Evolutionary conservation across 495 filamentous ascomycete species (phyloP), one percentile per base, ranked within the genome.

Genomic region (Hyaloscypha hepaticicola): DNA sequence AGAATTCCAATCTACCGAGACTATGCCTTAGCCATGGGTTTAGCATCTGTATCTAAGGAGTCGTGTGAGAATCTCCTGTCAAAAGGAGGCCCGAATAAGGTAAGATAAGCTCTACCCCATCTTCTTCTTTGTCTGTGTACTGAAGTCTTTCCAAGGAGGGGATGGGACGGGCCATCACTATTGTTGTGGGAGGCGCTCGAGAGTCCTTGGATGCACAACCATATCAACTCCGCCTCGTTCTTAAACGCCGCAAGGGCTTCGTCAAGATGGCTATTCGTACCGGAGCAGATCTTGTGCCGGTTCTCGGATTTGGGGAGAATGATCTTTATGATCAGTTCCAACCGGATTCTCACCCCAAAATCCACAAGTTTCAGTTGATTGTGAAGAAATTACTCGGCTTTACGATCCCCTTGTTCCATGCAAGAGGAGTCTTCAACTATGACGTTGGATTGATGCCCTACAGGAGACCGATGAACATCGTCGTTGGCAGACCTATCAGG

Each of bases 401-500:
- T 70, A 98, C 95, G 0, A 80, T 98, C 3, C 95, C 95, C 3
- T 77, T 97, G 29, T 87, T 97, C 63, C 93, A 96, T 76, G 93
- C 93, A 1, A 74, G 92, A 19, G 95, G 95, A 1, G 88, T 98
- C 9, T 97, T 98, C 75, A 99, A 99, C 72, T 98, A 99, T 67
- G 95, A 99, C 73, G 90, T 97, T 1, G 95, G 95, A 0, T 72
- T 98, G 59, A 90, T 98, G 90, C 95, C 95, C 7, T 98, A 98
- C 75, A 84, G 96, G 34, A 79, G 87, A 38, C 88, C 92, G 19
- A 68, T 99, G 48, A 94, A 98, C 71, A 83, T 96, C 34, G 93
- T 99, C 8, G 90, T 96, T 7, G 94, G 93, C 2, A 79, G 82
- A 62, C 91, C 93, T 2, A 90, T 97, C 61, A 79, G 82, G 60